Base-by-base conservation (phyloP, 768 basidiomycete species). In the Kwoniella shandongensis region DNA sequence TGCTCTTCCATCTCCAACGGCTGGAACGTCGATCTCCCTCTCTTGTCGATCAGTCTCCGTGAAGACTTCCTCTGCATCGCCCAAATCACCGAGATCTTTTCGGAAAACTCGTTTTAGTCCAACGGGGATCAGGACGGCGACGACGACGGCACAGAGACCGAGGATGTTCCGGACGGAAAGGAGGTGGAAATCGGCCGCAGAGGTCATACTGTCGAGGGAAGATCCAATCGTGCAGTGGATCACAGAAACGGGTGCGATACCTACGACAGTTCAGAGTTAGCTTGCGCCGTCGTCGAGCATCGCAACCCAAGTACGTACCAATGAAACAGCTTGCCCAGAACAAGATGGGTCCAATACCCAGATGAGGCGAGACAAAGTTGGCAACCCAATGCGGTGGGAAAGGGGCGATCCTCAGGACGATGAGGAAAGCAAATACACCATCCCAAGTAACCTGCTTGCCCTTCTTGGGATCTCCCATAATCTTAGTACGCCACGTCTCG, bases 211-310 rank as follows among this genome's bases (percentile, higher is more conserved):
- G 64, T 97, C 93, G 26, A 98, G 81, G 6, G 92, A 69, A 13
- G 88, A 86, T 1, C 91, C 91, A 59, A 98, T 97, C 13, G 91
- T 90, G 0, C 91, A 92, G 70, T 98, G 93, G 66, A 98, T 98
- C 62, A 92, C 89, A 1, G 85, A 85, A 41, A 91, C 88, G 47
- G 92, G 93, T 40, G 91, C 82, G 64, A 96, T 89, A 1, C 61
- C 69, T 70, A 46, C 25, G 20, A 3, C 8, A 8, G 10, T 22
- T 4, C 1, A n/a, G 45, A 61, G n/a, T n/a, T n/a, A n/a, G n/a
- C n/a, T n/a, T n/a, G n/a, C n/a, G n/a, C n/a, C n/a, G n/a, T n/a
- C n/a, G n/a, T n/a, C n/a, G n/a, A n/a, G n/a, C n/a, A n/a, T n/a
- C n/a, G n/a, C n/a, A n/a, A n/a, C n/a, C n/a, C n/a, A n/a, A 40